Conservation (phyloP, 1,139 yeast genomes). For the Yamadazyma kanchanaburiensis region DNA sequence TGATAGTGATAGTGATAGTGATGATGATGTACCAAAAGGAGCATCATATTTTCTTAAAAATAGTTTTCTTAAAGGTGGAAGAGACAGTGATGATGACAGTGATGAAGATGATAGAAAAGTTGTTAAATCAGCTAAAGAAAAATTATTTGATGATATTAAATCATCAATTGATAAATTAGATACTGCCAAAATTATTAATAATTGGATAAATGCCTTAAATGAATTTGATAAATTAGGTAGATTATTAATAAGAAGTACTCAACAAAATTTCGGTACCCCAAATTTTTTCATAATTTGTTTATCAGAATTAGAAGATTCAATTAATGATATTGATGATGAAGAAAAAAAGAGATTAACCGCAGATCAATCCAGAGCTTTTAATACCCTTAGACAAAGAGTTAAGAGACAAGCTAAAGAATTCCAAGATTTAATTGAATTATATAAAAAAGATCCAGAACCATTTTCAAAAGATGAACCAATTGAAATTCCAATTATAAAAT, state of each 20-base stretch:
- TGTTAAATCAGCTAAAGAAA: slow-evolving; percentile 92
- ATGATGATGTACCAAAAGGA: slow-evolving; percentile 45
- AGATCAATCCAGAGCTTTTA: slow-evolving; percentile 81
- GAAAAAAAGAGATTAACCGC: slow-evolving; percentile 74
- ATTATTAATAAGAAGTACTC: slow-evolving; percentile 63
- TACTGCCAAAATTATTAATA: slow-evolving; percentile 64
- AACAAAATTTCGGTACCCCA: slow-evolving; percentile 74
- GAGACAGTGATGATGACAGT: slow-evolving; percentile 48
- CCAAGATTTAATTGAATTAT: slow-evolving; percentile 56
- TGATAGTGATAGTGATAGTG: slow-evolving; percentile 38
- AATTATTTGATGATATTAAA: slow-evolving; percentile 83
- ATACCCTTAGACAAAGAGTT: slow-evolving; percentile 84
- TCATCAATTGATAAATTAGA: slow-evolving; percentile 66
- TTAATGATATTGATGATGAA: slow-evolving; percentile 54
- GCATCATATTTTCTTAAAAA: slow-evolving; percentile 58
- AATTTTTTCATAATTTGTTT: slow-evolving; percentile 65
- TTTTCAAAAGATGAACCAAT: slow-evolving; percentile 57
- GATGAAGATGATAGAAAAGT: slow-evolving; percentile 76
- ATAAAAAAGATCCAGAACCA: slow-evolving; percentile 66
- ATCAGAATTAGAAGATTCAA: slow-evolving; percentile 69
- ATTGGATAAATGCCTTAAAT: slow-evolving; percentile 73
- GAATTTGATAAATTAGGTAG: slow-evolving; percentile 81
- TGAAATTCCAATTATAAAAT: slow-evolving; percentile 18
- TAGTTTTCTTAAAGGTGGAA: slow-evolving; percentile 47
- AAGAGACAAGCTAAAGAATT: slow-evolving; percentile 75